Base-by-base conservation (phyloP, 345 rosid species). In the Pistacia integerrima region DNA sequence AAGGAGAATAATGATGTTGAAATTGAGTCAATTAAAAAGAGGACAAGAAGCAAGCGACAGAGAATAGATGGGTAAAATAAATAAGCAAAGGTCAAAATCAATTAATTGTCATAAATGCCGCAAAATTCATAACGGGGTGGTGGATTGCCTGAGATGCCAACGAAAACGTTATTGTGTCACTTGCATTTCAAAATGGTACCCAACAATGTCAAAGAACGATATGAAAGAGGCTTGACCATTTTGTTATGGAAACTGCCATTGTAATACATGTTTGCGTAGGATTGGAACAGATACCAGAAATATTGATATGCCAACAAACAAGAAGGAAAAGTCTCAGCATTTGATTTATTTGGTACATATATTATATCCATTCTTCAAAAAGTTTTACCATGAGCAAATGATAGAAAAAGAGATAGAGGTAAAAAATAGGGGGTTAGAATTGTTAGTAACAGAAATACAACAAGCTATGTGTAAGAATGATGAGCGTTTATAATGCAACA, bases 281-380 rank as follows among this genome's bases (percentile, higher is more conserved):
- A 44, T 11, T n/a, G 33, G 20, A 66, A 46, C 28, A 44, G 25
- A 18, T 3, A 67, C 13, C 58, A 36, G 63, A 57, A 68, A 72
- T 22, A 54, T 10, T 22, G 22, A 22, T 22, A 22, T 22, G 22
- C 22, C 22, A 22, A 22, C 22, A 22, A 22, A 22, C 22, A 25
- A 59, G 5, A 82, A 79, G 46, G 84, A 90, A 70, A 38, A 3
- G 36, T 30, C 57, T 22, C 74, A 67, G 61, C 83, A 85, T 75
- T 80, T 81, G 22, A 76, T 67, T 8, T 84, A 77, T 76, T 52
- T 89, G 74, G 14, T 89, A 25, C 70, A 20, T 8, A 11, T 49
- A 59, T 87, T 93, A 79, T 84, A 88, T 64, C 93, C 97, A 3
- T 69, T 70, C 70, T 33, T 88, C 69, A 86, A 77, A 72, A 85